Percentiles rank a stretch among this genome's conserved stretches.
Evolutionary conservation across 441 rosid species (phyloP).

Genomic region (Rhodomyrtus psidioides): DNA sequence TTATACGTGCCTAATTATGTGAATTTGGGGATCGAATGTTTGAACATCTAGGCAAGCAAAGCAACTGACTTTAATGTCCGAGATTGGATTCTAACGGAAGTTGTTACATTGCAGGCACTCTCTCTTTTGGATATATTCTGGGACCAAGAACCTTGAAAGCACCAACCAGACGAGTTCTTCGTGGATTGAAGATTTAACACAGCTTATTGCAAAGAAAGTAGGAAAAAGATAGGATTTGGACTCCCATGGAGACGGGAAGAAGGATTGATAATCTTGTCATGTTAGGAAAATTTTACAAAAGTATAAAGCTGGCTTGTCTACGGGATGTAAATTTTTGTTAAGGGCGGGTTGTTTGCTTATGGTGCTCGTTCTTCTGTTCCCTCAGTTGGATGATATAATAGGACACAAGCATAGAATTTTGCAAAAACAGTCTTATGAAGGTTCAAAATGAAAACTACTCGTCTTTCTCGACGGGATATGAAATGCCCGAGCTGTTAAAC

Average conservation of each 20-base stretch:
- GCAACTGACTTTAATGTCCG: too few species aligned
- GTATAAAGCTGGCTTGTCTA: not conserved
- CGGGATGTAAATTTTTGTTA: not conserved
- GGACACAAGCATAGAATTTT: not conserved
- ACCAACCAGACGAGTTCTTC: not conserved
- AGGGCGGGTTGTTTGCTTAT: not conserved
- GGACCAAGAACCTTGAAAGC: conserved; percentile 19
- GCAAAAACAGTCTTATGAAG: not conserved
- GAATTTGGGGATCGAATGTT: not conserved
- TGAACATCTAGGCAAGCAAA: too few species aligned
- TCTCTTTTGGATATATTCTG: conserved; percentile 83
- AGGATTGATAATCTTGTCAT: not conserved
- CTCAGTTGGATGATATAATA: not conserved
- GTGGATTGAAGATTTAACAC: not conserved
- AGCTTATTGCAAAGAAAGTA: not conserved
- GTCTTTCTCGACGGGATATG: too few species aligned
- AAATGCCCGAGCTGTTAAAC: not conserved
- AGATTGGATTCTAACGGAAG: too few species aligned
- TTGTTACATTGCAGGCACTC: conserved; percentile 42
- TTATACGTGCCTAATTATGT: not conserved
- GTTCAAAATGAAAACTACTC: not conserved
- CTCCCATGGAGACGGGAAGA: not conserved
- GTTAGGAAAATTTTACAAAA: not conserved
- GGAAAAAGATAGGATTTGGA: not conserved
- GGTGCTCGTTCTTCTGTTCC: not conserved